Base-by-base conservation (phyloP, 2,329 filamentous ascomycete species). In the Cephalotrichum gorgonifer region DNA sequence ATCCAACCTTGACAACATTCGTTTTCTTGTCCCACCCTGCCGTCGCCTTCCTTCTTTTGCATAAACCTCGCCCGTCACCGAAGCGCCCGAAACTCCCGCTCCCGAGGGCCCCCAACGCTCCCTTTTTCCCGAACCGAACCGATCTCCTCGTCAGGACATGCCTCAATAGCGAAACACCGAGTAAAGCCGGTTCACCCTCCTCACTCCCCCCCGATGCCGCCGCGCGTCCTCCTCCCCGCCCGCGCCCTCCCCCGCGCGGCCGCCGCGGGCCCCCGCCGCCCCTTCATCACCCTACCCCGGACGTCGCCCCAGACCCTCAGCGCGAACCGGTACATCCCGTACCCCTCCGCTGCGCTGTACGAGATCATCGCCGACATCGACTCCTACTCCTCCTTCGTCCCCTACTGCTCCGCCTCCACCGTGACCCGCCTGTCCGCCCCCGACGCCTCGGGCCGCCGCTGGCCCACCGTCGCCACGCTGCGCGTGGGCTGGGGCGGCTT, bases 291-390 rank as follows among this genome's bases (percentile, higher is more conserved):
- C 66, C 48, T 56, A 33, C 42, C 54, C 20, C 35, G 46, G 4
- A 58, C 30, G 54, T 65, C 17, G 57, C 64, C 64, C 6, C 86
- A 90, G 61, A 79, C 72, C 54, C 75, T 97, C 50, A 79, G 77
- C 47, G 89, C 88, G 11, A 74, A 76, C 20, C 85, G 88, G 53
- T 85, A 76, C 4, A 83, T 97, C 14, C 85, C 86, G 14, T 94
- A 94, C 72, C 69, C 82, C 1, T 72, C 81, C 28, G 59, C 66
- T 4, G 72, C 79, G 2, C 81, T 98, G 57, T 98, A 93, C 78
- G 73, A 75, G 56, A 77, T 96, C 49, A 90, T 98, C 64, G 82
- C 89, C 68, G 88, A 96, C 66, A 82, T 98, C 55, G 79, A 88
- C 64, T 81, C 80, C 54, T 98, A 98, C 77, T 72, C 76, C 33